Evolutionary conservation across 192 early-diverging fungal species (phyloP), one percentile per base, ranked within the genome.

Genomic region (Coemansia sp.): DNA sequence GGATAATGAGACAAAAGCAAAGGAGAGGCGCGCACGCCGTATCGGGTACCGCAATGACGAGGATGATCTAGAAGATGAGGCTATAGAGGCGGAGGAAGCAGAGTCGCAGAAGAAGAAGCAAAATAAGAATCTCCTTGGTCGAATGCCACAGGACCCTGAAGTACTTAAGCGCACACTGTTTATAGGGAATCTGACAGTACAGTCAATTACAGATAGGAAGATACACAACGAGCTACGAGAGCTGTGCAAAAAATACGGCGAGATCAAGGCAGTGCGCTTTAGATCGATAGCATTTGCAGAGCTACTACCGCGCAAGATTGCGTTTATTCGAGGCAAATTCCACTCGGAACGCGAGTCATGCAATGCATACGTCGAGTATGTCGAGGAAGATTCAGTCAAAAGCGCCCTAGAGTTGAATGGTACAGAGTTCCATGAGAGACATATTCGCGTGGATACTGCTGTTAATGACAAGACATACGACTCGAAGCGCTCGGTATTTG

Each of bases 351-450:
- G 94, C 50, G 89, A 95, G 66, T 78, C 87, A 12, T 73, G 94
- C 60, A 95, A 97, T 63, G 94, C 92, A 9, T 98, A 97, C 64
- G 83, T 96, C 51, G 94, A 97, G 44, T 98, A 83, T 73, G 73
- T 72, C 25, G 77, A 78, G 24, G 77, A 83, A 56, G 86, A 81
- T 7, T 78, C 86, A 1, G 89, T 85, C 0, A 72, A 68, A 1
- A 87, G 88, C 6, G 70, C 84, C 1, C 49, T 81, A 9, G 68
- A 76, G 55, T 72, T 95, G 56, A 96, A 96, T 65, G 92, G 91
- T n/a, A 74, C 81, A 8, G 50, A 94, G 5, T 96, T 94, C 68
- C 68, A 87, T 65, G 93, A 88, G 10, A 91, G 92, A 60, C 95
- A 97, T 67, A 81, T 98, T 44, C 88, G 97, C 48, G 93, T 93